phyloP scores from a whole-genome alignment of 2,329 filamentous ascomycete genomes.

The Zasmidium cellare region DNA sequence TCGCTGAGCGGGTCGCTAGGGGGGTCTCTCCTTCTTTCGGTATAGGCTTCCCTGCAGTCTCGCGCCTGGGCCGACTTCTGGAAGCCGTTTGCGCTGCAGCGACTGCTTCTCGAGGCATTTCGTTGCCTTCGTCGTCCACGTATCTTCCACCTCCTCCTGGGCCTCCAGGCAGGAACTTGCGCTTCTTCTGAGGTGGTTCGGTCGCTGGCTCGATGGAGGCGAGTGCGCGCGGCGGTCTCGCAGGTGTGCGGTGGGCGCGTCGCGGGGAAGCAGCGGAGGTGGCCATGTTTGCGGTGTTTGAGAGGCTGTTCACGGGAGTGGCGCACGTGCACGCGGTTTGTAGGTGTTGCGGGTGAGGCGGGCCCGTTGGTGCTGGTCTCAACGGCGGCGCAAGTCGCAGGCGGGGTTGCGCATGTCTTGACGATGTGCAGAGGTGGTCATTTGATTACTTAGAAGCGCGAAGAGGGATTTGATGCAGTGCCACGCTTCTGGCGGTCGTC shows the following conservation, averaged over 20 bases:
- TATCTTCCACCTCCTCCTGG: conserved; percentile 84
- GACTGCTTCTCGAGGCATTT: conserved; percentile 51
- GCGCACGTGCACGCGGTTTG: background rate
- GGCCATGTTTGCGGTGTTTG: conserved; percentile 22
- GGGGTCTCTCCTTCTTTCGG: conserved; percentile 13
- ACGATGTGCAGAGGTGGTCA: background rate
- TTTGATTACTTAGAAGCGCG: background rate
- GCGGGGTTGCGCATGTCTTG: conserved; percentile 7
- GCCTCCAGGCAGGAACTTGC: conserved; percentile 77
- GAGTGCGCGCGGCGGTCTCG: conserved; percentile 26
- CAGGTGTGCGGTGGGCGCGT: conserved; percentile 32
- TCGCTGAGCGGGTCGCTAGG: conserved; percentile 23
- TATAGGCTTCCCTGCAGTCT: background rate
- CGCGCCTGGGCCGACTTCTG: conserved; percentile 35
- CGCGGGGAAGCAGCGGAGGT: conserved; percentile 26
- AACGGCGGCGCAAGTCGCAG: conserved; percentile 2
- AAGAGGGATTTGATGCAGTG: background rate
- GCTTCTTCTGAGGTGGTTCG: conserved; percentile 47
- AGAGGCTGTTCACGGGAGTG: background rate
- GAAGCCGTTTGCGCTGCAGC: conserved; percentile 26
- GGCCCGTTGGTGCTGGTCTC: conserved; percentile 7
- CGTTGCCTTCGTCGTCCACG: conserved; percentile 68
- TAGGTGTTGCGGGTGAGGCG: conserved; percentile 1
- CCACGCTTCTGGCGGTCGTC: background rate
- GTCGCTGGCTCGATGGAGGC: conserved; percentile 37